Evolutionary conservation across 2,329 filamentous ascomycete genomes (phyloP), one percentile per base, ranked within the genome.

Genomic region (Neofusicoccum cordaticola): DNA sequence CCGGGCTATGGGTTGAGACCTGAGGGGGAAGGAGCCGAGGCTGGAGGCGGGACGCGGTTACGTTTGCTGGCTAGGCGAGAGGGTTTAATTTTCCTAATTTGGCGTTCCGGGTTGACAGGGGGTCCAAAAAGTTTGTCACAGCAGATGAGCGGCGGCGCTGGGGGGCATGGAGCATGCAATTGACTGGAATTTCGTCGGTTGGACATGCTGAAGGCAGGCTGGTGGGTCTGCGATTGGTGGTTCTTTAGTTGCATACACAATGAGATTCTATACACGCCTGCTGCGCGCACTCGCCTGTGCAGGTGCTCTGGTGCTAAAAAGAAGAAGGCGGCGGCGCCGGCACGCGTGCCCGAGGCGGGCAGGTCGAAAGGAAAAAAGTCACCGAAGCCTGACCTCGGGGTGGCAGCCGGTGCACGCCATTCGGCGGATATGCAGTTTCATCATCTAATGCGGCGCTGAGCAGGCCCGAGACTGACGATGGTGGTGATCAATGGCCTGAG

Each of bases 41-140:
- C 56, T 35, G 15, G 39, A 44, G 6, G 41, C 42, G 56, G 42
- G 15, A 3, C 27, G 41, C 17, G 53, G 22, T 60, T 60, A 60
- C 56, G 56, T 47, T 60, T 47, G 27, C 56, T 37, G 41, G 41
- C 53, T 58, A n/a, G 15, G 39, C 53, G 53, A 45, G 39, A 35
- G 13, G 53, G 56, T 60, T 60, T 47, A 47, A 60, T 48, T 60
- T 60, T 60, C 56, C 56, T 60, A 31, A 37, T 47, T 37, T 19
- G 56, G 56, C 56, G 56, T 60, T 47, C 17, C 11, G 41, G 56
- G 13, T 31, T 31, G 56, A 39, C 42, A 47, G 12, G 56, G 27
- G 56, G 42, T n/a, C 37, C 11, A 60, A 60, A 60, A 60, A 34
- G 31, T 60, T 44, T 60, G 56, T 60, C 56, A 60, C n/a, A 37